phyloP scores from a whole-genome alignment of 2,329 filamentous ascomycete species.

The Mycosphaerella sp. region DNA sequence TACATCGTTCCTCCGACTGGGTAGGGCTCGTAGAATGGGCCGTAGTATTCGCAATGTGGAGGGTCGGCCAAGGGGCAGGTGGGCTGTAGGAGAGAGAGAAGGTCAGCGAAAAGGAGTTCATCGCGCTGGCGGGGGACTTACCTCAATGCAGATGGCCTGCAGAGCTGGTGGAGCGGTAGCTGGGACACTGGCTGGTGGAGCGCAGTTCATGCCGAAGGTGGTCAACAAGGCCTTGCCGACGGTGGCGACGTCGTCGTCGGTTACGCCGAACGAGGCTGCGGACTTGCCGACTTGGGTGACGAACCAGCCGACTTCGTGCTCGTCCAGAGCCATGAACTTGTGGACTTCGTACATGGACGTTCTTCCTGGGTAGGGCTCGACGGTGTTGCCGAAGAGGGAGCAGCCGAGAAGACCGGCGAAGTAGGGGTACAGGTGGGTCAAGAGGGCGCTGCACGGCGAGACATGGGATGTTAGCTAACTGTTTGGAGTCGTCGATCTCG shows the following conservation, averaged over 20 bases:
- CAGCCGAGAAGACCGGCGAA: slow-evolving; percentile 56
- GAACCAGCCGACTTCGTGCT: slow-evolving; percentile 52
- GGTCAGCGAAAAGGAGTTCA: too few relatives aligned
- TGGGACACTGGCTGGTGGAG: slow-evolving; percentile 39
- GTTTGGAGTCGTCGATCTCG: not conserved
- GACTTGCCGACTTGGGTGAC: slow-evolving; percentile 53
- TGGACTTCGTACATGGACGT: slow-evolving; percentile 50
- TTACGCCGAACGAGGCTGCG: slow-evolving; percentile 54
- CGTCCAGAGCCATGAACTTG: slow-evolving; percentile 52
- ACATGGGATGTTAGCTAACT: not conserved
- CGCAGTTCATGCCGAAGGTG: slow-evolving; percentile 50
- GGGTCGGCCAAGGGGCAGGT: too few relatives aligned
- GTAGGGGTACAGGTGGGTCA: slow-evolving; percentile 58
- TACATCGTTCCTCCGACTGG: too few relatives aligned
- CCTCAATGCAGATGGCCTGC: slow-evolving; percentile 49
- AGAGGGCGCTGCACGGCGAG: slow-evolving; percentile 41
- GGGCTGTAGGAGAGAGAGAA: too few relatives aligned
- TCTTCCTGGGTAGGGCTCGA: slow-evolving; percentile 47
- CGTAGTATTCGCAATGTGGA: too few relatives aligned
- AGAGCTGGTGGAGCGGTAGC: slow-evolving; percentile 44
- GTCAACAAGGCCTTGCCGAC: slow-evolving; percentile 47
- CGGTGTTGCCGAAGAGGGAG: slow-evolving; percentile 45
- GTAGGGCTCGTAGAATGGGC: too few relatives aligned
- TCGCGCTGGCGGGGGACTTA: not conserved
- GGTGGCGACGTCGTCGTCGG: slow-evolving; percentile 45